Evolutionary conservation across 306 rosid species (phyloP).

Genomic region (Vigna unguiculata): DNA sequence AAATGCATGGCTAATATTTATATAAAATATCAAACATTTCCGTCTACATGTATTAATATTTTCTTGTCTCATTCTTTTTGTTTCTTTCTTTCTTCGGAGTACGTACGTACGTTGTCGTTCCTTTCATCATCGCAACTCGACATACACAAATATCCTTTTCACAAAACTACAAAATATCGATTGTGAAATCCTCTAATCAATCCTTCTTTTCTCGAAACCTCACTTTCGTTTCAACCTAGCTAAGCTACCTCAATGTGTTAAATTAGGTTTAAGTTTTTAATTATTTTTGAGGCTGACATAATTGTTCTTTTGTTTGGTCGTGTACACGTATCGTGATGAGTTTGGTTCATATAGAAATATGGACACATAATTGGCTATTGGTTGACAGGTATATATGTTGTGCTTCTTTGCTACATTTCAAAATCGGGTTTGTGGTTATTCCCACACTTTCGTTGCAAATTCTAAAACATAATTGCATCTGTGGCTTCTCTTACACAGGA

Average conservation of each 20-base stretch:
- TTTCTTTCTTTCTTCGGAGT: conserved; percentile 2
- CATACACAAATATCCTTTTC: conserved; percentile 18
- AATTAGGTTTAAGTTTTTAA: neutral
- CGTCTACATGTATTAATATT: neutral
- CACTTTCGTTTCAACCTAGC: neutral
- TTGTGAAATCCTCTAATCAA: neutral
- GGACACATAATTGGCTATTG: neutral
- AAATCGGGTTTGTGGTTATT: conserved; percentile 32
- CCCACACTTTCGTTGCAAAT: neutral
- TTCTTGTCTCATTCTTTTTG: conserved; percentile 26
- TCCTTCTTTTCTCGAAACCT: neutral
- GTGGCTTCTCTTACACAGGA: neutral
- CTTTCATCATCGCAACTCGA: neutral
- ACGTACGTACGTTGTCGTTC: conserved; percentile 17
- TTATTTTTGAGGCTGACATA: neutral
- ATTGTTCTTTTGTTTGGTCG: conserved; percentile 24
- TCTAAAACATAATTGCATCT: neutral
- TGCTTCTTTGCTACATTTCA: conserved; percentile 25
- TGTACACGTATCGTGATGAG: neutral
- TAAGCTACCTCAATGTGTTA: neutral
- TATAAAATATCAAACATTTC: conserved; percentile 7
- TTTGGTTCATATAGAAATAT: neutral
- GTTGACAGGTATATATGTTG: neutral
- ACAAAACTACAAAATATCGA: neutral
- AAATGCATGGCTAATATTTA: conserved; percentile 33